Base-by-base conservation (phyloP, 257 asterid species). In the Scutellaria barbata region DNA sequence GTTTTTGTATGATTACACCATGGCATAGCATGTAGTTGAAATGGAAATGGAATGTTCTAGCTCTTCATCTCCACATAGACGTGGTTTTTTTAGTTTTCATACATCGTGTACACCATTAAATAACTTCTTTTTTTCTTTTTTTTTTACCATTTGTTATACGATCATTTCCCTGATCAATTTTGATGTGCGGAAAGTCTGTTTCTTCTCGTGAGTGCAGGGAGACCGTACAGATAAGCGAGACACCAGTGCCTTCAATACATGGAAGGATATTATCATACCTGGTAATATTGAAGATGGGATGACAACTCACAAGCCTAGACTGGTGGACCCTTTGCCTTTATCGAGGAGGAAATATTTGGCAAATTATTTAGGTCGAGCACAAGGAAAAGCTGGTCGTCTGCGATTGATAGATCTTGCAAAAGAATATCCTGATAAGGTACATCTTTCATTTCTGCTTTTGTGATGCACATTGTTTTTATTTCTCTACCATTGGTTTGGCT, bases 281-380 rank as follows among this genome's bases (percentile, higher is more conserved):
- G 99, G 99, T 64, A 89, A 94, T 75, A 81, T 89, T 74, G 99
- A 94, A 74, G 98, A 94, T 82, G 96, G 96, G 73, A 94, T 94
- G 96, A 94, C 96, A 54, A 46, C 75, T 71, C 73, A 69, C 37
- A 81, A 85, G 63, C 51, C 89, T 76, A 82, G 89, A 80, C 82
- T 85, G 56, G 92, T 91, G 59, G 90, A 91, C 47, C 93, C 96
- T 68, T 81, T 89, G 89, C 98, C 96, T 74, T 74, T 94, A 63
- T 79, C 92, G n/a, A 85, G 81, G 80, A 84, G 99, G 84, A 91
- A 86, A 71, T 80, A 87, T 80, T 65, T 94, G 82, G 99, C 97
- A 6, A 94, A 84, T 80, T 94, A 80, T 74, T 83, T 94, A 52
- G 99, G 99, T 64, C 91, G 98, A 81, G 92, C 99, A 57, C 98